Evolutionary conservation across 2,329 filamentous ascomycete genomes (phyloP).

Genomic region (Colletotrichum orbiculare): DNA sequence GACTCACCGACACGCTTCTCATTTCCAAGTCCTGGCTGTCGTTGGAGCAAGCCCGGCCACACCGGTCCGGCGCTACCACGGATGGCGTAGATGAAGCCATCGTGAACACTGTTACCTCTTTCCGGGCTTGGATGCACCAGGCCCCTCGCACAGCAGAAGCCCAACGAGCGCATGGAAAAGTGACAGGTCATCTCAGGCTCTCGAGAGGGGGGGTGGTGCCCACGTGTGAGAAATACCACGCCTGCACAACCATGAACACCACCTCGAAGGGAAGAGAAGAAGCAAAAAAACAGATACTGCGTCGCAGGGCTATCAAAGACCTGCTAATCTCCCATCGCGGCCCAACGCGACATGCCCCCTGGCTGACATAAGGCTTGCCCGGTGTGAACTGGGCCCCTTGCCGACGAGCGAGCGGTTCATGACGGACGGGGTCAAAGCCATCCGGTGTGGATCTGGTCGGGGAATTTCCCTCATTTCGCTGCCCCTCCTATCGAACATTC

Average conservation of each 20-base stretch:
- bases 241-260: neutral
- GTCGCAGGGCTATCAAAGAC: neutral
- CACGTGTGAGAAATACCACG: constrained; percentile 11
- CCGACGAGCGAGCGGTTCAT: too few relatives aligned
- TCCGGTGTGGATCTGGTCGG: too few relatives aligned
- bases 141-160: neutral
- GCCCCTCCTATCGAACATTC: too few relatives aligned
- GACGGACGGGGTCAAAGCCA: too few relatives aligned
- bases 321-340: constrained; percentile 23
- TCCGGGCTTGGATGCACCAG: neutral
- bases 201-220: neutral
- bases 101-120: constrained; percentile 4
- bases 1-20: neutral
- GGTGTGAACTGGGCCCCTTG: too few relatives aligned
- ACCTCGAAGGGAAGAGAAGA: neutral
- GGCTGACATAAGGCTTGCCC: constrained; percentile 8
- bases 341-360: constrained; percentile 7
- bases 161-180: neutral
- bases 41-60: neutral
- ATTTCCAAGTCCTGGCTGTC: neutral
- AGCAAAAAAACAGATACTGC: neutral
- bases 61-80: neutral
- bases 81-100: constrained; percentile 19
- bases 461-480: too few relatives aligned
- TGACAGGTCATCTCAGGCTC: constrained; percentile 14